These are phyloP conservation scores for Ophiostoma ips DNA, from an alignment of 2,329 filamentous ascomycete genomes.

Conservation along the genomic window DNA sequence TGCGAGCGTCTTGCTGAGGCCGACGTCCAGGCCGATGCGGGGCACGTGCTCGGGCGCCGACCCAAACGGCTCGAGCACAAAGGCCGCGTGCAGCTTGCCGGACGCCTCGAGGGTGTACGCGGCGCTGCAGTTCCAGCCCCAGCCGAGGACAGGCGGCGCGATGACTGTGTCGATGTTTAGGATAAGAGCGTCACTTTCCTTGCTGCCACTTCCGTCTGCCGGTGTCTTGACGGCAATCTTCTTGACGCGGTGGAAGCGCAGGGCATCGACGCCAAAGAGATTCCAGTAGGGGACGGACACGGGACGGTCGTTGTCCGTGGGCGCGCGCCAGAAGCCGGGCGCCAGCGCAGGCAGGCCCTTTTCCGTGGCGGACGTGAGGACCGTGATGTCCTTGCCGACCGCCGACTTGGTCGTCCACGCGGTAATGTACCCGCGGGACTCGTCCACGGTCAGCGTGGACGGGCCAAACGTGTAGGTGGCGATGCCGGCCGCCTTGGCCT, in stretches of 20 bases:
- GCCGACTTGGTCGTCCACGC: constrained; percentile 27
- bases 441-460: constrained; percentile 31
- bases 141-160: constrained; percentile 46
- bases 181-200: constrained; percentile 19
- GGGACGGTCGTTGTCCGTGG: constrained; percentile 50
- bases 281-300: constrained; percentile 44
- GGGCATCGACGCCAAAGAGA: constrained; percentile 31
- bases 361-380: background rate
- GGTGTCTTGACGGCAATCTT: background rate
- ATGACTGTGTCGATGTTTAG: constrained; percentile 34
- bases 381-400: constrained; percentile 3
- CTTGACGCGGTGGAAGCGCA: constrained; percentile 27
- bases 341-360: constrained; percentile 22
- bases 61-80: constrained; percentile 31
- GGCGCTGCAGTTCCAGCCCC: constrained; percentile 34
- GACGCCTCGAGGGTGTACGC: constrained; percentile 24
- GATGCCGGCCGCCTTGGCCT: constrained; percentile 15
- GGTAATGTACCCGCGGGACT: constrained; percentile 5
- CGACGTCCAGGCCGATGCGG: constrained; percentile 45
- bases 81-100: constrained; percentile 31
- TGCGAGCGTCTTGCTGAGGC: constrained; percentile 33
- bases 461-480: background rate
- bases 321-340: constrained; percentile 47
- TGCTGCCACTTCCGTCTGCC: background rate
- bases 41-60: constrained; percentile 41